Evolutionary conservation across 78 protist genomes (phyloP).

Genomic region (Dictyostelium citrinum): DNA sequence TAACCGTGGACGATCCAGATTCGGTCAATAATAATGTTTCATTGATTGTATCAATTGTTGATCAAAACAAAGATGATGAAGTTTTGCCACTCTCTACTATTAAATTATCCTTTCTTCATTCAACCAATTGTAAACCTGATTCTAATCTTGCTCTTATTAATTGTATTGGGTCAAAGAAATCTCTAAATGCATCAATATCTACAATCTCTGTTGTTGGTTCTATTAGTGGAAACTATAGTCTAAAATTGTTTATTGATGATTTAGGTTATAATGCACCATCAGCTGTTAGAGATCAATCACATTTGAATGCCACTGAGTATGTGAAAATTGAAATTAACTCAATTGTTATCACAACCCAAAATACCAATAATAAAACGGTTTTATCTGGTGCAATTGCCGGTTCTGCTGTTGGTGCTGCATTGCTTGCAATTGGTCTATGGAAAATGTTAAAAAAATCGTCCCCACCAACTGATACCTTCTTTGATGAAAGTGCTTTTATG

Average conservation of each 20-base stretch:
- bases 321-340: background rate
- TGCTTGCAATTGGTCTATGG: constrained; percentile 1
- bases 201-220: background rate
- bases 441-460: background rate
- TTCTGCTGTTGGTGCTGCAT: background rate
- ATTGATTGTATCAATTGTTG: background rate
- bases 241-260: background rate
- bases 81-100: background rate
- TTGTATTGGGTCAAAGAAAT: background rate
- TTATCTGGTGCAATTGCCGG: constrained; percentile 41
- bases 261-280: background rate
- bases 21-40: background rate
- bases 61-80: background rate
- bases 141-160: no score
- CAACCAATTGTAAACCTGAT: background rate
- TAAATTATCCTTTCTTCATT: background rate
- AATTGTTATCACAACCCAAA: background rate
- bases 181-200: background rate
- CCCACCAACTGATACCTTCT: constrained; percentile 68
- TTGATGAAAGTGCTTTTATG: constrained; percentile 26
- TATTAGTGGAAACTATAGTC: background rate
- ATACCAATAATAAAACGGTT: constrained; percentile 13
- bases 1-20: background rate
- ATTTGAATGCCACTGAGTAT: background rate
- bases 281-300: background rate